Base-by-base conservation (phyloP, 805 yeast species). In the Spencermartinsiella europaea region DNA sequence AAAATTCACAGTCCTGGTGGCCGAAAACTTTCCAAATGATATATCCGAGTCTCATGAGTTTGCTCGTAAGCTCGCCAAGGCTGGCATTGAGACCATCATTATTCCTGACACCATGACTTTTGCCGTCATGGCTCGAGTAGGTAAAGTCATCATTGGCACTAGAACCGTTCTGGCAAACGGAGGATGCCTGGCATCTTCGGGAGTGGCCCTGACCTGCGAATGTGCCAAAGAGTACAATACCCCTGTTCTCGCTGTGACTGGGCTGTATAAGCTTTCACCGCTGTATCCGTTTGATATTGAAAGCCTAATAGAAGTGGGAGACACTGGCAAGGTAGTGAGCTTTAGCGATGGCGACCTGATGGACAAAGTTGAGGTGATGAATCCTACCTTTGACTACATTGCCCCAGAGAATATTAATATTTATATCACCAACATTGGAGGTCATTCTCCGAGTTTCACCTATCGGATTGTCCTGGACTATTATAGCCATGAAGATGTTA, bases 111-210 rank as follows among this genome's bases (percentile, higher is more conserved):
- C 95, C 3, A 84, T 95, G 21, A 89, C 84, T 0, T 88, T 83
- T 66, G 97, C 99, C 0, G 88, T 93, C 40, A 93, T 93, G 98
- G 85, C 96, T 34, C 74, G 96, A 54, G 98, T 93, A 3, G 96
- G 97, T 38, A 95, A 95, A 64, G 99, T 93, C 25, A 80, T 93
- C 49, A 78, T 95, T 45, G 97, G 98, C 34, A 84, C 98, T 3
- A 77, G 85, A 51, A 80, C 96, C 0, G 97, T 93, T 3, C 85
- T 93, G 63, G 95, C 95, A 44, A 93, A 93, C 61, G 99, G 99
- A 50, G 97, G 98, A 8, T 85, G 95, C 54, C 78, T 88, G 41
- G 80, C 95, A 2, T 79, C 84, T 21, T 80, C 95, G 1, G 99
- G 99, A 44, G 95, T 86, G 22, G 85, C 95, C 22, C 77, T 89